Percentiles rank a stretch among this genome's conserved stretches.
Evolutionary conservation across 352 stramenopile genomes (phyloP).

Genomic region (Thraustochytrium striatum): DNA sequence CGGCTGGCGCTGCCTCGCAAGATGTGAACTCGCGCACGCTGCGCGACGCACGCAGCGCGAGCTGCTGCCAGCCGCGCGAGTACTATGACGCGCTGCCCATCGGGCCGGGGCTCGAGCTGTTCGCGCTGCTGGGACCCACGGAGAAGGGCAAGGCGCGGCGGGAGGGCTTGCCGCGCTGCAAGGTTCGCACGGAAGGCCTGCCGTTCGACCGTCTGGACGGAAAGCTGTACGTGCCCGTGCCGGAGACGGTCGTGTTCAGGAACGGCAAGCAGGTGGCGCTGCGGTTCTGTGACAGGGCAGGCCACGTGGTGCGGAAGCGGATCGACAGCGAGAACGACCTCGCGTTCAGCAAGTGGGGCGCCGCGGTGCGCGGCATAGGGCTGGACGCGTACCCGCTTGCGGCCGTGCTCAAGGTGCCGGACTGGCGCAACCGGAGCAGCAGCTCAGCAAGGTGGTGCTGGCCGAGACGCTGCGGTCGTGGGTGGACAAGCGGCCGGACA

Average conservation of each 20-base stretch:
- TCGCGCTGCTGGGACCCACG: background rate
- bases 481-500: constrained; percentile 5
- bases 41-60: too few relatives aligned
- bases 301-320: background rate
- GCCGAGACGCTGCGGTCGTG: background rate
- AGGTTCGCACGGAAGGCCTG: background rate
- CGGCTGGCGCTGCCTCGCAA: background rate
- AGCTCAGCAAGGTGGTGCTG: background rate
- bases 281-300: background rate
- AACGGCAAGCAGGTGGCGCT: background rate
- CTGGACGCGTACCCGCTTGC: constrained; percentile 2
- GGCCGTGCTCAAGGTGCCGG: constrained; percentile 10
- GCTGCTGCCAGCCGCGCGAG: background rate
- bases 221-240: background rate
- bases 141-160: background rate
- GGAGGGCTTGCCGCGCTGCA: background rate
- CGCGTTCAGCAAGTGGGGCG: background rate
- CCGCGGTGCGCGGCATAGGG: background rate
- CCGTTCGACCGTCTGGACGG: background rate
- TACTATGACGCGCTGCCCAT: constrained; percentile 33
- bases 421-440: background rate
- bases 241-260: constrained; percentile 14
- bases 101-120: background rate
- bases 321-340: constrained; percentile 6
- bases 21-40: background rate